Evolutionary conservation across 768 basidiomycete genomes (phyloP).

Genomic region (Sporobolomyces pararoseus): DNA sequence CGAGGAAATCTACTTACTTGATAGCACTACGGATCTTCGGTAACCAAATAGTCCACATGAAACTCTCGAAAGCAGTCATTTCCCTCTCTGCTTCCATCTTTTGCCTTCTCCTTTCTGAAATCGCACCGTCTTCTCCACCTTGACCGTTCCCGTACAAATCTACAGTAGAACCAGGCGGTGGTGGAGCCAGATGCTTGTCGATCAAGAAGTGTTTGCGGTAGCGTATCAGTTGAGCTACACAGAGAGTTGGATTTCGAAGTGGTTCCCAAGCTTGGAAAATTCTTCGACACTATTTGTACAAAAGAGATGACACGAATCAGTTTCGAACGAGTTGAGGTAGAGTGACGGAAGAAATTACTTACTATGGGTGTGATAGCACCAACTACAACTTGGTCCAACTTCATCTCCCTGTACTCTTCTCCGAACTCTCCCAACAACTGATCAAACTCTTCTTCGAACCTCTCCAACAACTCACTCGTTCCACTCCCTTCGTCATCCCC

Average conservation of each 20-base stretch:
- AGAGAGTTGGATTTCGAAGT: slow-evolving; percentile 63
- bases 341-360: slow-evolving; percentile 47
- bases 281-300: slow-evolving; percentile 61
- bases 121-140: neutral
- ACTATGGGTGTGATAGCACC: slow-evolving; percentile 81
- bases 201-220: slow-evolving; percentile 50
- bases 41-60: slow-evolving; percentile 92
- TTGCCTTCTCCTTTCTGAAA: neutral
- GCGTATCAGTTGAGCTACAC: slow-evolving; percentile 47
- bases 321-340: too few relatives aligned
- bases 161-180: neutral
- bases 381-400: slow-evolving; percentile 85
- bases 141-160: slow-evolving; percentile 7
- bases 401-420: slow-evolving; percentile 70
- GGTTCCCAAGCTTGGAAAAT: slow-evolving; percentile 78
- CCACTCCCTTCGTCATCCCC: neutral
- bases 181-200: slow-evolving; percentile 18
- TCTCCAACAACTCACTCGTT: slow-evolving; percentile 53
- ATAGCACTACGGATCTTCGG: slow-evolving; percentile 88
- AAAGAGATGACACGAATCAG: too few relatives aligned
- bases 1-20: too few relatives aligned
- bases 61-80: slow-evolving; percentile 93
- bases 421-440: slow-evolving; percentile 67
- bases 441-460: slow-evolving; percentile 69
- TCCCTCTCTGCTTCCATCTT: slow-evolving; percentile 14